phyloP scores from a whole-genome alignment of 2,329 filamentous ascomycete species.

The Hirsutella thompsonii region DNA sequence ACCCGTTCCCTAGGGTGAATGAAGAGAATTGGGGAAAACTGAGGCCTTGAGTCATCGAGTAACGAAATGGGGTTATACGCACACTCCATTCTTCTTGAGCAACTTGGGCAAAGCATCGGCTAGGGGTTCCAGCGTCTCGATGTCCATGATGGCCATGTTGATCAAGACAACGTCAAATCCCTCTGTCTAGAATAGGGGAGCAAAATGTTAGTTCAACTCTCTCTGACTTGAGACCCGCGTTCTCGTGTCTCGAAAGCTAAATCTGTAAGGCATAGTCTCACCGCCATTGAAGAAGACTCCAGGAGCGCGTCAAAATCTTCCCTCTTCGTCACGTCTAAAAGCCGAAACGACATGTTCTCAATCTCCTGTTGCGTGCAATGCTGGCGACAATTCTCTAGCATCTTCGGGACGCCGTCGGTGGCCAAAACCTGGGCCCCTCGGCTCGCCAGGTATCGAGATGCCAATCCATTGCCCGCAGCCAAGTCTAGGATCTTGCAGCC shows the following conservation, averaged over 20 bases:
- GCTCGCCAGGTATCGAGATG: slow-evolving; percentile 28
- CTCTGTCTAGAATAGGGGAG: neutral
- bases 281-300: slow-evolving; percentile 10
- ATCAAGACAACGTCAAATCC: slow-evolving; percentile 30
- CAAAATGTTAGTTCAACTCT: too few species aligned
- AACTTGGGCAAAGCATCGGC: slow-evolving; percentile 25
- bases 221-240: too few species aligned
- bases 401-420: slow-evolving; percentile 28
- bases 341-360: slow-evolving; percentile 15
- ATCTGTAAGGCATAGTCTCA: too few species aligned
- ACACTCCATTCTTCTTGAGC: slow-evolving; percentile 26
- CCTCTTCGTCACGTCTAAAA: slow-evolving; percentile 24
- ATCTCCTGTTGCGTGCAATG: slow-evolving; percentile 1
- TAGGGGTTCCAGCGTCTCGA: slow-evolving; percentile 27
- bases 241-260: too few species aligned
- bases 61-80: slow-evolving; percentile 10
- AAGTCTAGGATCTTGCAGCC: slow-evolving; percentile 27
- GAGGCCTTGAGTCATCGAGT: too few species aligned
- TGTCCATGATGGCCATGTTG: slow-evolving; percentile 38
- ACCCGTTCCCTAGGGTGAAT: too few species aligned
- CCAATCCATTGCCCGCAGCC: slow-evolving; percentile 36
- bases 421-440: slow-evolving; percentile 24
- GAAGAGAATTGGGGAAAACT: too few species aligned
- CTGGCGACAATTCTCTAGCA: slow-evolving; percentile 23
- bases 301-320: slow-evolving; percentile 19